A percentile compares a stretch with the other conserved stretches of the same genome.
Evolutionary conservation across 139 green algal species (phyloP).

Genomic region (Chlorella sp.): DNA sequence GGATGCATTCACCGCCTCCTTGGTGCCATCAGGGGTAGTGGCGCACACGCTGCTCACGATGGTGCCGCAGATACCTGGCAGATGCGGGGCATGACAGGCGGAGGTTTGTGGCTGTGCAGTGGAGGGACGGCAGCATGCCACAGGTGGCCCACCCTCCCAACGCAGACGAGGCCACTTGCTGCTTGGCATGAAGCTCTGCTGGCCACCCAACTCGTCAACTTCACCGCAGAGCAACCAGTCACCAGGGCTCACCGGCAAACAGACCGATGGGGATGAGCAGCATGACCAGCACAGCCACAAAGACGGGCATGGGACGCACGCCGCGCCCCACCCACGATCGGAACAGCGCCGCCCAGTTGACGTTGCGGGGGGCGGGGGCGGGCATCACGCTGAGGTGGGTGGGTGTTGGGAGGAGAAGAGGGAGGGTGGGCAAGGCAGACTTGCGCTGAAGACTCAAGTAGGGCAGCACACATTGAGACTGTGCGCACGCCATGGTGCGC

Average conservation of each 20-base stretch:
- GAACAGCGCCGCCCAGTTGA: constrained; percentile 47
- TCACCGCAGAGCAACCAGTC: too few species aligned
- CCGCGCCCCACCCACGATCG: constrained; percentile 30
- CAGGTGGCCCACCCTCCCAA: too few species aligned
- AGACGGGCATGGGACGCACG: constrained; percentile 9
- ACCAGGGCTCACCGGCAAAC: not conserved
- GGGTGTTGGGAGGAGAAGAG: not conserved
- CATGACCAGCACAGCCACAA: constrained; percentile 28
- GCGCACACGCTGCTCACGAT: constrained; percentile 23
- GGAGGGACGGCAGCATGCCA: too few species aligned
- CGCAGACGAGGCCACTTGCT: too few species aligned
- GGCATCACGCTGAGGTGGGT: constrained; percentile 19
- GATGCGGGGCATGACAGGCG: not conserved
- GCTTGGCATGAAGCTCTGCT: too few species aligned
- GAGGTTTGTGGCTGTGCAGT: too few species aligned
- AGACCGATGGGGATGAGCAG: constrained; percentile 62
- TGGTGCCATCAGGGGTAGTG: not conserved
- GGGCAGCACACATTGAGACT: too few species aligned
- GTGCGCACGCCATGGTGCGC: too few species aligned
- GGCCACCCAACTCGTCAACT: too few species aligned
- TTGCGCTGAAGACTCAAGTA: too few species aligned
- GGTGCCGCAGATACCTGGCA: constrained; percentile 23
- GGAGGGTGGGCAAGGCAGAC: not conserved
- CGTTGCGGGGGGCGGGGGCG: constrained; percentile 45
- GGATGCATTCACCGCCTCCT: not conserved